phyloP scores from a whole-genome alignment of 345 rosid species.

The Crucihimalaya himalaica region DNA sequence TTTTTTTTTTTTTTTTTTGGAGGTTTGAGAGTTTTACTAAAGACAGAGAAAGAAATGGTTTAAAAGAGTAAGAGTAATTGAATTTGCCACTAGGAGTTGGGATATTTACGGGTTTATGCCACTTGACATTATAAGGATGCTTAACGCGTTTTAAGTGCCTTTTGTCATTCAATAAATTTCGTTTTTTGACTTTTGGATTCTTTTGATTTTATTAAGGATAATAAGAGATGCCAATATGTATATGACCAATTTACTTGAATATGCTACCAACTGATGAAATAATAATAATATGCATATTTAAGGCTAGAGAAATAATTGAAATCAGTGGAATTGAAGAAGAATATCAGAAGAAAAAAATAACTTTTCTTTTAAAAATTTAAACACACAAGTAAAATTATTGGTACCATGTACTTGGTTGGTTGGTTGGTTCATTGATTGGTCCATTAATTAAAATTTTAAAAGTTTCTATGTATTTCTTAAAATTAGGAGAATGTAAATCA shows the following conservation, averaged over 20 bases:
- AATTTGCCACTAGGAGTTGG: slow-evolving; percentile 35
- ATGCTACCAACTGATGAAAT: no score
- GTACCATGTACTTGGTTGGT: background rate
- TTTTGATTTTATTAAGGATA: no score
- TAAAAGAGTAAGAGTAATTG: slow-evolving; percentile 19
- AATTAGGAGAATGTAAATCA: background rate
- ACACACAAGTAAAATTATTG: background rate
- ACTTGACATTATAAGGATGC: slow-evolving; percentile 27
- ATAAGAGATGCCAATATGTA: background rate
- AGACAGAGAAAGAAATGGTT: slow-evolving; percentile 29
- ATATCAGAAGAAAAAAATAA: background rate
- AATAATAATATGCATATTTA: background rate
- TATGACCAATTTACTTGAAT: background rate
- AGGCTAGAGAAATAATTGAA: background rate
- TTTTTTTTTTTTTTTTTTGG: no score
- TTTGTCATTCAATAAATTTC: background rate
- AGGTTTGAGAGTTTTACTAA: background rate
- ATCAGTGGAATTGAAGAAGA: background rate
- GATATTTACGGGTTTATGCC: slow-evolving; percentile 39
- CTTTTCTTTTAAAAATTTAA: background rate
- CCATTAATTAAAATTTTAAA: background rate
- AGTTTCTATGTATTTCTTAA: background rate
- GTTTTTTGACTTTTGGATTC: background rate
- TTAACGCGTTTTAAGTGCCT: slow-evolving; percentile 13
- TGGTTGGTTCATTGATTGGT: background rate